Evolutionary conservation across 2,329 filamentous ascomycete genomes (phyloP).

Genomic region (Lasiodiplodia gonubiensis): DNA sequence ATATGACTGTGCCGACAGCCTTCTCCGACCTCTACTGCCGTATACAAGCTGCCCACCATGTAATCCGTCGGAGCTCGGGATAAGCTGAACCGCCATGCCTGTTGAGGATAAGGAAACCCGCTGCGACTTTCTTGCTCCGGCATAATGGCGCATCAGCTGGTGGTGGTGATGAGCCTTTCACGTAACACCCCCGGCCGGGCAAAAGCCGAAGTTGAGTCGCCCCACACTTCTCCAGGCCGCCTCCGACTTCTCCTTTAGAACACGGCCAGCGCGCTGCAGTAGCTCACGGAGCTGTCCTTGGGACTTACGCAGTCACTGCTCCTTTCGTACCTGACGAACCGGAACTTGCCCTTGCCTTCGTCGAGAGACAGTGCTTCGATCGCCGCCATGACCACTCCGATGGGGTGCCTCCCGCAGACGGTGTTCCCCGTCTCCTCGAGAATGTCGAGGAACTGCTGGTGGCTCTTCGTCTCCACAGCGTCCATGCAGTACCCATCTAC

Average conservation of each 20-base stretch:
- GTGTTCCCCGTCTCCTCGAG: slow-evolving; percentile 81
- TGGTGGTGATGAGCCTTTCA: neutral
- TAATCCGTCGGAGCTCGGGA: slow-evolving; percentile 6
- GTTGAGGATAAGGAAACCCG: slow-evolving; percentile 5
- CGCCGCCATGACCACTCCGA: slow-evolving; percentile 89
- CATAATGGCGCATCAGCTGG: slow-evolving; percentile 15
- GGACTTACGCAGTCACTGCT: slow-evolving; percentile 74
- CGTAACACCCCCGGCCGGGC: slow-evolving; percentile 9
- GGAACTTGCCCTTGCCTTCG: slow-evolving; percentile 63
- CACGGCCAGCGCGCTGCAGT: slow-evolving; percentile 88
- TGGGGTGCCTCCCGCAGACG: slow-evolving; percentile 92
- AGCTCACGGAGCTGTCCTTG: slow-evolving; percentile 87
- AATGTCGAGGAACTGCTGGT: slow-evolving; percentile 71
- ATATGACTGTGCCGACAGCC: neutral
- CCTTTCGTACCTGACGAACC: slow-evolving; percentile 84
- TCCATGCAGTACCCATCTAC: slow-evolving; percentile 85
- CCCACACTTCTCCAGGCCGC: slow-evolving; percentile 19
- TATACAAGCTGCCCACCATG: neutral
- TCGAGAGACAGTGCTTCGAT: slow-evolving; percentile 66
- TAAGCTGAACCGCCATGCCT: neutral
- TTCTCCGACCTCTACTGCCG: slow-evolving; percentile 12
- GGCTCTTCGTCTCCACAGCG: slow-evolving; percentile 77
- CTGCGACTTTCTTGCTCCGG: neutral
- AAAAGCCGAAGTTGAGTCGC: slow-evolving; percentile 5
- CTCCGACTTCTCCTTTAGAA: slow-evolving; percentile 52